A percentile compares a stretch with the other conserved stretches of the same genome.
Conservation (phyloP, 371 early-diverging fungal genomes). For the Circinella minor region DNA sequence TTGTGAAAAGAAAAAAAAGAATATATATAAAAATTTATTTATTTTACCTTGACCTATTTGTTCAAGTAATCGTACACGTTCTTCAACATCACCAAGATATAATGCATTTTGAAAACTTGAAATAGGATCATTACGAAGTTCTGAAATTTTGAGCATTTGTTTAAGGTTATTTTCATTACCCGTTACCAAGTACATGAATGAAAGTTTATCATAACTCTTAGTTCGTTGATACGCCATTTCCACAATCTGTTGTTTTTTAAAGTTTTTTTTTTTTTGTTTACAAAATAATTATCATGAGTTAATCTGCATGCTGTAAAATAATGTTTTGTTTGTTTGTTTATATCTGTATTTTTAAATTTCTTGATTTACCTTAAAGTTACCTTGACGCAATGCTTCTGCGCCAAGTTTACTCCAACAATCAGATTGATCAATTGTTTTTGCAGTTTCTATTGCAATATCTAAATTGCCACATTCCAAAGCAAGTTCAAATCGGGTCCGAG, state of each 20-base stretch:
- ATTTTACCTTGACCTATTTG: conserved; percentile 80
- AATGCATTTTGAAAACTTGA: conserved; percentile 89
- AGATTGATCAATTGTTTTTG: conserved; percentile 83
- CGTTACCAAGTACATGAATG: conserved; percentile 90
- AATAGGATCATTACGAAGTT: conserved; percentile 79
- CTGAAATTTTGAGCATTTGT: conserved; percentile 92
- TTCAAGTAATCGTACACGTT: conserved; percentile 78
- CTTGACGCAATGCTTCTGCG: conserved; percentile 86
- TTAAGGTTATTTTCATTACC: conserved; percentile 87
- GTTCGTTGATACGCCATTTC: conserved; percentile 88
- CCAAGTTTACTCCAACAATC: conserved; percentile 90
- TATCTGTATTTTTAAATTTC: no score
- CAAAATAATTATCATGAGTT: background rate
- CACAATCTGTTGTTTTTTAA: conserved; percentile 58
- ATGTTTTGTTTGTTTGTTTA: background rate
- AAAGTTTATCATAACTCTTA: conserved; percentile 88
- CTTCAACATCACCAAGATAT: conserved; percentile 86
- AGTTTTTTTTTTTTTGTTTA: background rate
- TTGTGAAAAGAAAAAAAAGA: no score
- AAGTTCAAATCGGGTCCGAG: conserved; percentile 93
- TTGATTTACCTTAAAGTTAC: conserved; percentile 74
- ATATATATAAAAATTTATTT: background rate
- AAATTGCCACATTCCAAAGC: conserved; percentile 96
- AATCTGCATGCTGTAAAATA: background rate
- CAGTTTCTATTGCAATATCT: conserved; percentile 90